These are phyloP conservation scores for Pseudogymnoascus sp. DNA, from an alignment of 2,329 filamentous ascomycete genomes.

Conservation along the genomic window DNA sequence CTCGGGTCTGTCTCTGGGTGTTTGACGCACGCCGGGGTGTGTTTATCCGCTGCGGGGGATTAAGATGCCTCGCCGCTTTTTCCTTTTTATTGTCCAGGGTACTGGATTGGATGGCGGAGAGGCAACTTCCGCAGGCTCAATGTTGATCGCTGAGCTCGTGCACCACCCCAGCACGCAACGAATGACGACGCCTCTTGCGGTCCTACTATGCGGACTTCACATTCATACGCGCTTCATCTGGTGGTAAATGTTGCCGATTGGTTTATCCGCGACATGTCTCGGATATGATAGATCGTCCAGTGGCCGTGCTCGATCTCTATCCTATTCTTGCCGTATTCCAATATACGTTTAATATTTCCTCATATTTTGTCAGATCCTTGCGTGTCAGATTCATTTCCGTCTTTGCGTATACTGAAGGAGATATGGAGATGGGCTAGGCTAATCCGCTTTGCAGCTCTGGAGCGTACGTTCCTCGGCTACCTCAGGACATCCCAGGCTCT, in stretches of 20 bases:
- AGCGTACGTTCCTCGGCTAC: conserved; percentile 67
- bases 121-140: conserved; percentile 2
- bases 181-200: background rate
- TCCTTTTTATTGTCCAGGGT: background rate
- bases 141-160: background rate
- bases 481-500: conserved; percentile 62
- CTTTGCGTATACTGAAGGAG: background rate
- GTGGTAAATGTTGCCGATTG: background rate
- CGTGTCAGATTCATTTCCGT: background rate
- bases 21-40: background rate
- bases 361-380: background rate
- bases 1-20: background rate
- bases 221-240: background rate
- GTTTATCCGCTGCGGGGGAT: background rate
- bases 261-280: background rate
- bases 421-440: background rate
- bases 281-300: background rate
- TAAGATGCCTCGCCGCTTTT: conserved; percentile 2
- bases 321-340: background rate
- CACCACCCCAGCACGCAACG: background rate
- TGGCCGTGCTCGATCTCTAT: background rate
- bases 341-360: background rate
- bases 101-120: conserved; percentile 7
- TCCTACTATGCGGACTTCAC: background rate
- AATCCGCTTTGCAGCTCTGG: conserved; percentile 48